Base-by-base conservation (phyloP, 495 filamentous ascomycete species). In the Lasiosphaeria ovina region DNA sequence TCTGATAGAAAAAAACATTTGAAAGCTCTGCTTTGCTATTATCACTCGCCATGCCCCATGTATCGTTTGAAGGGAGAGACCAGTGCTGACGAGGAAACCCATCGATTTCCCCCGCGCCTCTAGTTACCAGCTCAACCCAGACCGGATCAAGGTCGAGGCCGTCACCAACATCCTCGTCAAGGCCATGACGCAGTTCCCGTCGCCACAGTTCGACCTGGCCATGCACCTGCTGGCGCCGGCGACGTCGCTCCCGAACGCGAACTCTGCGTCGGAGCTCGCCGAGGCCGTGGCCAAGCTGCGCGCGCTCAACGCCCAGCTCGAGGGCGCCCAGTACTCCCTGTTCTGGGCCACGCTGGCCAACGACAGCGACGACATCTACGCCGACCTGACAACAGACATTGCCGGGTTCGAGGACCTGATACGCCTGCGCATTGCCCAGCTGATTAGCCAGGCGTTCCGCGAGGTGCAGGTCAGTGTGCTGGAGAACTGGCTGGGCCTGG, bases 51-150 rank as follows among this genome's bases (percentile, higher is more conserved):
- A 54, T 49, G 5, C 5, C 42, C 11, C 31, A 14, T 9, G 0
- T 35, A 17, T 7, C 35, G 24, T 24, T 24, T 33, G 33, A 14
- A 6, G 9, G 49, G 16, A n/a, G 32, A 50, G 8, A 12, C 7
- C 38, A 42, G 12, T 47, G 11, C 44, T 47, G 44, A 47, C 44
- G 16, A 42, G 8, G 38, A 47, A n/a, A 47, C 44, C 6, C 64
- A 65, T 56, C 16, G 24, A 24, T 51, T 36, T 54, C 35, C 40
- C 58, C 14, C 33, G 38, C 10, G n/a, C 11, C 47, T 48, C 11
- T 11, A 98, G 95, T 60, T 99, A 98, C 86, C 95, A 99, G 81
- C 97, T 99, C 83, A 99, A 99, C 84, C 93, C 94, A 24, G 92
- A 97, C 84, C 92, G 97, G 66, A 86, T 92, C 76, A 92, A 92